Percentiles rank a stretch among this genome's conserved stretches.
Evolutionary conservation across 495 filamentous ascomycete genomes (phyloP).

Genomic region (Bacidia rubella): DNA sequence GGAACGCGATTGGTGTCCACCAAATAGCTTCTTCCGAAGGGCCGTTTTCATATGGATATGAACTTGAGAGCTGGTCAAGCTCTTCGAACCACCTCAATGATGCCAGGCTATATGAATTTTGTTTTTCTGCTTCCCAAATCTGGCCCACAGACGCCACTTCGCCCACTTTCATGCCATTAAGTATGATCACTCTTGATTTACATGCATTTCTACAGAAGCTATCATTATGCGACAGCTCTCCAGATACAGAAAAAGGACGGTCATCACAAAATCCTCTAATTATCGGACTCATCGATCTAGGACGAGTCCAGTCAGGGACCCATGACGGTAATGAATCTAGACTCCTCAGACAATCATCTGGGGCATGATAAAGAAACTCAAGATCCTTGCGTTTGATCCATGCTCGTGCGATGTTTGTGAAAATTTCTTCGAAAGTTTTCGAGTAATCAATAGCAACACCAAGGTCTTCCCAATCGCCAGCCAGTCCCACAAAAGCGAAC

Average conservation of each 20-base stretch:
- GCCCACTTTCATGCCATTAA: background rate
- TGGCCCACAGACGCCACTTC: background rate
- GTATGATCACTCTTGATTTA: background rate
- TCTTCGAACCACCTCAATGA: background rate
- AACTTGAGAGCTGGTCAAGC: background rate
- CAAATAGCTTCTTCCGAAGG: background rate
- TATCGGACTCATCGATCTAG: background rate
- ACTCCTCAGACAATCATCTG: background rate
- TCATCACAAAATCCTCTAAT: background rate
- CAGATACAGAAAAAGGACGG: background rate
- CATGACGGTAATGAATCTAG: background rate
- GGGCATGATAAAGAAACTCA: background rate
- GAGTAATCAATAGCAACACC: background rate
- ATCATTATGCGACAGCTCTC: background rate
- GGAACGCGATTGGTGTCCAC: background rate
- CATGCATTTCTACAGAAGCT: background rate
- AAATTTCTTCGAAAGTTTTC: background rate
- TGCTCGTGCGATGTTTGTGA: background rate
- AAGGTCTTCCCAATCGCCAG: background rate
- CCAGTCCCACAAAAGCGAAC: slow-evolving; percentile 18
- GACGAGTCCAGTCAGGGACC: background rate
- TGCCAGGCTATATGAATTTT: background rate
- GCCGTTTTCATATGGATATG: background rate
- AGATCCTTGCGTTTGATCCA: background rate
- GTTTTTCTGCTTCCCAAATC: background rate